A percentile compares a stretch with the other conserved stretches of the same genome.
phyloP scores from a whole-genome alignment of 306 rosid species.

The Pterocarpus santalinus region DNA sequence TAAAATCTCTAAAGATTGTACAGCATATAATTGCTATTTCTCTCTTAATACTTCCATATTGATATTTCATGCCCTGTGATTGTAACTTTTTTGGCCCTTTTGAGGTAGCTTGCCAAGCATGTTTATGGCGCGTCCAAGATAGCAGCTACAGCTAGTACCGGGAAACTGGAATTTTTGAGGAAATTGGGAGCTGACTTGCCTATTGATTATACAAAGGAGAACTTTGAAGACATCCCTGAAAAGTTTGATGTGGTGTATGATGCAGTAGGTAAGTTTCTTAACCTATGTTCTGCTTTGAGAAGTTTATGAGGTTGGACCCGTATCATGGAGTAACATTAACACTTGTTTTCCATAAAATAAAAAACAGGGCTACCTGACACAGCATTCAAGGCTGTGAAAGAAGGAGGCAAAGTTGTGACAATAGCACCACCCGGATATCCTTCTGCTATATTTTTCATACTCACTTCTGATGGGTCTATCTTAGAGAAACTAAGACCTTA shows the following conservation, averaged over 20 bases:
- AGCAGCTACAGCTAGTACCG: constrained; percentile 69
- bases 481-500: constrained; percentile 67
- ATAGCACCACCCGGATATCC: constrained; percentile 47
- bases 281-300: not conserved
- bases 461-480: constrained; percentile 50
- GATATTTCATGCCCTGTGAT: not conserved
- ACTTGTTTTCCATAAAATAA: not conserved
- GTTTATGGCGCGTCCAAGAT: constrained; percentile 74
- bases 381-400: constrained; percentile 65
- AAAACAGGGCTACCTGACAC: constrained; percentile 57
- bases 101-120: constrained; percentile 74
- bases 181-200: constrained; percentile 73
- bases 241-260: constrained; percentile 65
- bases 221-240: constrained; percentile 67
- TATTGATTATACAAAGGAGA: constrained; percentile 77
- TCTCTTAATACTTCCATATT: not conserved
- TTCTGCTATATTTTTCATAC: constrained; percentile 31
- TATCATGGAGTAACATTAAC: not conserved
- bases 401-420: constrained; percentile 68
- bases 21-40: not conserved
- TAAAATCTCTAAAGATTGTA: not conserved
- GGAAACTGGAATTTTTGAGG: constrained; percentile 62
- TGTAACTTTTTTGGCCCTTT: not conserved
- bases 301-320: too few species aligned
- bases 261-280: constrained; percentile 42